Evolutionary conservation across 2,329 filamentous ascomycete species (phyloP).

Genomic region (Aspergillus novofumigatus): DNA sequence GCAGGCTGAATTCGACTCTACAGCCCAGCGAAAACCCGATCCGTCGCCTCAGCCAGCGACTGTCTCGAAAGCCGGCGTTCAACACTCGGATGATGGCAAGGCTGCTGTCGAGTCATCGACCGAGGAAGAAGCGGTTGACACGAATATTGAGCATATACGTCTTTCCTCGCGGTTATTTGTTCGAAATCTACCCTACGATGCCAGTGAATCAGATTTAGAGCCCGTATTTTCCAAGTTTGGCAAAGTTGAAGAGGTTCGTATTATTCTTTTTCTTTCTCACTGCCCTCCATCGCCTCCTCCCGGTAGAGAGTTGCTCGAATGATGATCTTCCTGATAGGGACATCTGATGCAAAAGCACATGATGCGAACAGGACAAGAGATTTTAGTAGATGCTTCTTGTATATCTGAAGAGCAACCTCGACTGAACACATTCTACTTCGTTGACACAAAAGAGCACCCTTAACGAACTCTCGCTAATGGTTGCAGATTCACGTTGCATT

Average conservation of each 20-base stretch:
- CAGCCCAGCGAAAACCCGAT: constrained; percentile 16
- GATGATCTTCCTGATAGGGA: constrained; percentile 99
- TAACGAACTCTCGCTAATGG: constrained; percentile 39
- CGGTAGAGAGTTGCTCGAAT: constrained; percentile 47
- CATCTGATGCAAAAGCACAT: constrained; percentile 93
- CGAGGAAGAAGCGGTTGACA: constrained; percentile 26
- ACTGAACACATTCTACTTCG: constrained; percentile 2
- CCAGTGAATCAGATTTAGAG: constrained; percentile 71
- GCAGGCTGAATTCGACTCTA: constrained; percentile 38
- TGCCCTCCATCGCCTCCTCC: constrained; percentile 11
- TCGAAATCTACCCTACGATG: constrained; percentile 79
- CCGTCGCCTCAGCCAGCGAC: constrained; percentile 10
- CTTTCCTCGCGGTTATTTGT: constrained; percentile 78
- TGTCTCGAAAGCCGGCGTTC: constrained; percentile 8
- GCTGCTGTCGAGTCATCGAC: constrained; percentile 6
- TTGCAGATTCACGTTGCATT: constrained; percentile 79
- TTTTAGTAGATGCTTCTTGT: constrained; percentile 99
- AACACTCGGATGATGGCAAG: constrained; percentile 11
- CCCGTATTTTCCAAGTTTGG: constrained; percentile 68
- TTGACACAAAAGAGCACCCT: constrained; percentile 22
- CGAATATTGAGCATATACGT: constrained; percentile 59
- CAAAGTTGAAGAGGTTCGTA: constrained; percentile 78
- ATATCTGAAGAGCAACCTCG: constrained; percentile 60
- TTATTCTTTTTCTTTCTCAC: constrained; percentile 10
- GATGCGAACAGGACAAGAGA: constrained; percentile 86